These are phyloP conservation scores for Nitzschia putrida DNA, from an alignment of 108 stramenopile genomes.

Conservation along the genomic window DNA sequence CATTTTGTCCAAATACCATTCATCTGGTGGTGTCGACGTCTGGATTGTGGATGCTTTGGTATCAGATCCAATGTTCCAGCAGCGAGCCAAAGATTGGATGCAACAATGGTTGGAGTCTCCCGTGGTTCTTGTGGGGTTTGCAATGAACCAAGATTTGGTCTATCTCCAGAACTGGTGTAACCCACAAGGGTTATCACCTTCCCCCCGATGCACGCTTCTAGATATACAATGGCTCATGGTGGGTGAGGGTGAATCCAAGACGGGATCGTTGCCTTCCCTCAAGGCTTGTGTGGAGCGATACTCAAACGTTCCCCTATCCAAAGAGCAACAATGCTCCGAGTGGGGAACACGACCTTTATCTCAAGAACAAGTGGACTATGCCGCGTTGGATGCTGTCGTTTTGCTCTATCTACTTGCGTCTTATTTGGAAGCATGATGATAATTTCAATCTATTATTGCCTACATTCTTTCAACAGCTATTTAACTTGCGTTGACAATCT, in stretches of 20 bases:
- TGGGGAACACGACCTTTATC: slow-evolving; percentile 47
- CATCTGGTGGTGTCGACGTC: too few relatives aligned
- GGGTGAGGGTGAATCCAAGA: neutral
- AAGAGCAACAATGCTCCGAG: slow-evolving; percentile 48
- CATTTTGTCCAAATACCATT: too few relatives aligned
- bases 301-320: slow-evolving; percentile 28
- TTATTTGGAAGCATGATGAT: neutral
- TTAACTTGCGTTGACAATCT: too few relatives aligned
- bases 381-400: slow-evolving; percentile 52
- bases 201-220: neutral
- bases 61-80: too few relatives aligned
- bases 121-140: slow-evolving; percentile 32
- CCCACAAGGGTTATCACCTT: neutral
- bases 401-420: slow-evolving; percentile 35
- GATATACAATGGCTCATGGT: slow-evolving; percentile 26
- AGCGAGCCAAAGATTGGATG: too few relatives aligned
- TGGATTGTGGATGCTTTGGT: too few relatives aligned
- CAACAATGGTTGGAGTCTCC: too few relatives aligned
- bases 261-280: slow-evolving; percentile 18
- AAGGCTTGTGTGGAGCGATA: slow-evolving; percentile 24
- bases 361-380: slow-evolving; percentile 44
- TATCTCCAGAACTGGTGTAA: slow-evolving; percentile 15
- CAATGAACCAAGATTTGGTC: slow-evolving; percentile 31
- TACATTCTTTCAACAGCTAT: too few relatives aligned
- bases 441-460: too few relatives aligned